phyloP scores from a whole-genome alignment of 805 yeast genomes.

The Candida hungchunana region DNA sequence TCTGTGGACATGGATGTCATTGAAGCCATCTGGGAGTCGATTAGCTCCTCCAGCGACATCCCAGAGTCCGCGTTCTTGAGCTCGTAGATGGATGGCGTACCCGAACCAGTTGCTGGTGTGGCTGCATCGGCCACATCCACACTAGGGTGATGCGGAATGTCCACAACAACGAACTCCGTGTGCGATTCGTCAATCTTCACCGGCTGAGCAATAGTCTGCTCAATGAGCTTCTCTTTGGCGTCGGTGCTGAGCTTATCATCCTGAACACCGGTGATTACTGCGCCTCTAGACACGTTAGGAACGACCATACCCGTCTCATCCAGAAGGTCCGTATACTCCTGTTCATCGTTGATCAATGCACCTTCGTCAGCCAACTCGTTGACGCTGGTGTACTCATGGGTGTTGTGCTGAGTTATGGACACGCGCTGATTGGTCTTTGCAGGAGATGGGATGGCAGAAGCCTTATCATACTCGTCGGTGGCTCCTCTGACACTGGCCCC shows the following conservation, averaged over 20 bases:
- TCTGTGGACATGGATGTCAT: constrained; percentile 22
- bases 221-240: constrained; percentile 5
- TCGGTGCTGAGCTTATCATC: constrained; percentile 7
- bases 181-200: constrained; percentile 17
- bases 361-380: constrained; percentile 40
- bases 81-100: constrained; percentile 18
- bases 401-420: constrained; percentile 3
- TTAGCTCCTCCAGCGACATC: constrained; percentile 26
- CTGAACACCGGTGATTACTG: constrained; percentile 14
- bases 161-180: constrained; percentile 24
- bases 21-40: constrained; percentile 29
- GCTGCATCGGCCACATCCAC: constrained; percentile 12
- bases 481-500: constrained; percentile 25
- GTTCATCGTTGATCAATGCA: constrained; percentile 53
- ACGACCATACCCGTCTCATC: constrained; percentile 52
- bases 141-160: constrained; percentile 16
- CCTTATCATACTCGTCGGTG: constrained; percentile 13
- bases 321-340: constrained; percentile 46
- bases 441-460: constrained; percentile 13
- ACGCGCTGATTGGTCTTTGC: constrained; percentile 10
- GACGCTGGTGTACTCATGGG: constrained; percentile 26
- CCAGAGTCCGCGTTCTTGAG: constrained; percentile 17
- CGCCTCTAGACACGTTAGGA: constrained; percentile 11
- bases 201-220: constrained; percentile 3
- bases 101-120: constrained; percentile 7